Conservation (phyloP, 2,329 filamentous ascomycete genomes). For the Aspergillus proliferans region DNA sequence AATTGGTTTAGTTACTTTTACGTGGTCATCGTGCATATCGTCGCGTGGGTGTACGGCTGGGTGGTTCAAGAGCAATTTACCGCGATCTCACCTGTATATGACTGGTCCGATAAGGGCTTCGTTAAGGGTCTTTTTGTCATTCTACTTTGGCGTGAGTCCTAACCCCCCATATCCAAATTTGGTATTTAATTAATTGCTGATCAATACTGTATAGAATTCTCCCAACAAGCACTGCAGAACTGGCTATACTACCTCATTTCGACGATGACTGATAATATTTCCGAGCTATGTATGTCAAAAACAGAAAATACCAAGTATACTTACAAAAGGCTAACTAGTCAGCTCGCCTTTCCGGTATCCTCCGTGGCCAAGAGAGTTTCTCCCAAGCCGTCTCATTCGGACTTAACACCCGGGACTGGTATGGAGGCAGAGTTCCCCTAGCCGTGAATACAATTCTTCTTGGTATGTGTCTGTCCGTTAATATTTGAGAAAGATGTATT, state of each 20-base stretch:
- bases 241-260: constrained; percentile 53
- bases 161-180: not conserved
- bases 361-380: constrained; percentile 43
- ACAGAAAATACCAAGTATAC: no score
- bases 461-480: constrained; percentile 13
- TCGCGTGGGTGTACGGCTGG: constrained; percentile 50
- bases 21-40: constrained; percentile 39
- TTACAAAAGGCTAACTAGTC: constrained; percentile 2
- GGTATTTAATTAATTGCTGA: not conserved
- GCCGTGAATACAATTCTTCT: constrained; percentile 34
- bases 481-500: not conserved
- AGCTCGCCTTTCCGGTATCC: constrained; percentile 37
- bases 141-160: constrained; percentile 37
- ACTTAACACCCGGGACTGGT: constrained; percentile 39
- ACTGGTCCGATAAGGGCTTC: constrained; percentile 42
- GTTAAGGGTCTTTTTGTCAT: constrained; percentile 45
- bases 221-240: constrained; percentile 49
- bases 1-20: constrained; percentile 37
- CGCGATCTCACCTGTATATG: constrained; percentile 32
- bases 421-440: constrained; percentile 37
- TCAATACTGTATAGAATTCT: constrained; percentile 27
- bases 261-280: constrained; percentile 52
- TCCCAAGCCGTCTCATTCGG: constrained; percentile 41
- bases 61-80: constrained; percentile 49
- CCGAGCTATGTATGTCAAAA: constrained; percentile 33